These are phyloP conservation scores for Lepiota venenata DNA, from an alignment of 768 basidiomycete genomes.

Conservation along the genomic window DNA sequence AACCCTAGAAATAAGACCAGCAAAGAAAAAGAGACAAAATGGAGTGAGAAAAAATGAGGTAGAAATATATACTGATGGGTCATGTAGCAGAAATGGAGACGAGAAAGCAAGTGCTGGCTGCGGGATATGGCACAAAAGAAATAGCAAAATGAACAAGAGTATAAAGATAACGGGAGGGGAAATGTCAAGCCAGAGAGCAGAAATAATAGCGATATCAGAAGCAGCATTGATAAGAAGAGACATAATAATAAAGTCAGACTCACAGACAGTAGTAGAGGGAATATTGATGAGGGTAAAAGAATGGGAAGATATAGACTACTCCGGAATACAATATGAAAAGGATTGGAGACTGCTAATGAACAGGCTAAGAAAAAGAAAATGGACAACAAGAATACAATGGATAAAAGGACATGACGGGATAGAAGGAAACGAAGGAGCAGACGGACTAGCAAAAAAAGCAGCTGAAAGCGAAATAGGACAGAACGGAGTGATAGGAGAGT, in stretches of 20 bases:
- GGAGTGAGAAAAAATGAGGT: conserved; percentile 8
- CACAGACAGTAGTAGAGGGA: conserved; percentile 13
- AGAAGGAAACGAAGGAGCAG: conserved; percentile 16
- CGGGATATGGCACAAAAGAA: conserved; percentile 14
- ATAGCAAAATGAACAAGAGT: conserved; percentile 12
- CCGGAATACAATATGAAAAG: neutral
- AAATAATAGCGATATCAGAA: conserved; percentile 10
- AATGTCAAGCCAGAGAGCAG: conserved; percentile 21
- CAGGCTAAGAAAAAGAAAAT: neutral
- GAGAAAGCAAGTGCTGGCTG: conserved; percentile 14
- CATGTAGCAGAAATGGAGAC: neutral
- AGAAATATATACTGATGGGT: conserved; percentile 12
- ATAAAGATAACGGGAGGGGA: conserved; percentile 9
- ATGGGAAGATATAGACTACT: conserved; percentile 15
- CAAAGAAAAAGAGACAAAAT: conserved; percentile 19
- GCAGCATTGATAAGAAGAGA: neutral
- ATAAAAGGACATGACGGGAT: conserved; percentile 17
- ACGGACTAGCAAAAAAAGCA: conserved; percentile 9
- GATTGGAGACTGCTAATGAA: neutral
- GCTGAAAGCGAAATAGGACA: neutral
- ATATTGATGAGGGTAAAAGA: conserved; percentile 3
- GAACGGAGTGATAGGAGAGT: too few species aligned
- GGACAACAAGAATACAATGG: neutral
- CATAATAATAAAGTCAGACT: conserved; percentile 15
- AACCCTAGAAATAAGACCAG: conserved; percentile 15